Base-by-base conservation (phyloP, 768 basidiomycete genomes). In the Dictyophora rubrovolvata region DNA sequence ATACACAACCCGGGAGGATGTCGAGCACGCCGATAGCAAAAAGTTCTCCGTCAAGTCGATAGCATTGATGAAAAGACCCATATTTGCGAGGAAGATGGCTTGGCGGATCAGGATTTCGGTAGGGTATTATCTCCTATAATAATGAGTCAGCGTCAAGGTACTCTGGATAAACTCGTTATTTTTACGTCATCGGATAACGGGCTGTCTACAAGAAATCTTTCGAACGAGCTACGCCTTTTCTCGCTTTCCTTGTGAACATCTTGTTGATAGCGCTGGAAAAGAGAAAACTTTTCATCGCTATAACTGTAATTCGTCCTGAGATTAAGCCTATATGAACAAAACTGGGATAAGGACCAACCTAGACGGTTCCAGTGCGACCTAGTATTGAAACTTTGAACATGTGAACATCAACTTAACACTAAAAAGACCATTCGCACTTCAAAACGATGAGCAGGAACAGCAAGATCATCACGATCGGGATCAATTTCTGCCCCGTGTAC, bases 21-120 rank as follows among this genome's bases (percentile, higher is more conserved):
- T 98, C 96, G 56, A 98, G 74, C 28, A 98, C 89, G 5, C 83
- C 85, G 67, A 98, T 75, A 0, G 90, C 96, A 54, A 96, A 79
- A 11, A 97, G 76, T 67, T 84, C 69, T 3, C 84, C 89, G 65
- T 97, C 87, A 22, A 97, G 69, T 61, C 82, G 79, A 67, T 95
- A 96, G 48, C 92, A 72, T 64, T 93, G 92, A 66, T 98, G 95
- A 69, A 92, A 90, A 21, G 90, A 87, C n/a, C 95, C 95, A 70
- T 92, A 97, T 16, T 80, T 71, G n/a, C 61, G 66, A 0, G 93
- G 93, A 10, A 95, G 76, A 65, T 86, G 78, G 2, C 61, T 59
- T 17, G 84, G 81, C 0, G 77, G 77, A 0, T 69, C 54, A 48
- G 52, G 47, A 1, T 66, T 70, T 5, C 71, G 59, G 67, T 87